Evolutionary conservation across 2,329 filamentous ascomycete genomes (phyloP), one percentile per base, ranked within the genome.

Genomic region (Diaporthe longicolla): DNA sequence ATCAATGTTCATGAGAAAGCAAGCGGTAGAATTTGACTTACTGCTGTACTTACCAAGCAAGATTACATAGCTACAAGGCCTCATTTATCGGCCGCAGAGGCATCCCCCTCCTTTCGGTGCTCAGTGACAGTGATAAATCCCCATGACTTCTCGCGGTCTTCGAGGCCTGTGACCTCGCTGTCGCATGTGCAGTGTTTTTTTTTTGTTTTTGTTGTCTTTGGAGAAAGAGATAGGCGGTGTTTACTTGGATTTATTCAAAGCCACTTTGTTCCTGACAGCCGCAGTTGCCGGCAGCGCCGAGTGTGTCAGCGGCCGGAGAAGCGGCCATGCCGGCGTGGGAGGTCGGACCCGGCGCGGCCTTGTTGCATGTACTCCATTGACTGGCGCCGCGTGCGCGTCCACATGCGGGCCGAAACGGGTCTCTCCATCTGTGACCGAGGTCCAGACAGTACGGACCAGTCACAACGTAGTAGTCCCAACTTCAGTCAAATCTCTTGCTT

Each of bases 381-480:
- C 61, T 66, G 43, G 19, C 29, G 43, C 50, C 43, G 43, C 61
- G 21, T 37, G 48, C 19, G 29, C 29, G 45, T 32, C 63, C 63
- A 66, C 63, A 17, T 9, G 61, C 43, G 61, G 61, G 61, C 61
- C 29, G 45, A 66, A 52, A 66, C 63, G 29, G 63, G 63, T 66
- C 63, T 66, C 63, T 19, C 19, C 8, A 13, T 52, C 45, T 9
- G 19, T 17, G 29, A 37, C 48, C 26, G 19, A 66, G 26, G 26
- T 11, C 45, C n/a, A 45, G 21, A 26, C 29, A 13, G 19, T 29
- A 35, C 45, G 19, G 1, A 45, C 43, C 17, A 52, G 21, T 66
- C 21, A 37, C 45, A 10, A 11, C 1, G 8, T 32, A 37, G 29
- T 4, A 37, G 29, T 4, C 21, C 21, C 37, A 13, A 0, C 24